Conservation (phyloP, 2,329 filamentous ascomycete species). For the Penicillium sp. region DNA sequence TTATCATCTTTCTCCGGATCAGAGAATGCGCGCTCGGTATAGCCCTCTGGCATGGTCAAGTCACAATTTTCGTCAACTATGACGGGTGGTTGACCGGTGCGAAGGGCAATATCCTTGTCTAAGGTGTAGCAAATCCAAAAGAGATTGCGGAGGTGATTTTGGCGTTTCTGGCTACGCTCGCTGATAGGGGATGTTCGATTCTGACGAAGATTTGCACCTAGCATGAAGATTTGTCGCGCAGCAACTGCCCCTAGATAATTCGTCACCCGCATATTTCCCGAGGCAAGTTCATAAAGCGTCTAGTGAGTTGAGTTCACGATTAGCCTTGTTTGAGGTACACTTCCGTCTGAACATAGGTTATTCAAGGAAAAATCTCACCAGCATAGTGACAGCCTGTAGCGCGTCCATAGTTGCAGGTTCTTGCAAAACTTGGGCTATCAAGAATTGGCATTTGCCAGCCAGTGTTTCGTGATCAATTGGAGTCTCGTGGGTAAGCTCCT, state of each 20-base stretch:
- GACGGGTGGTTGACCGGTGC: conserved; percentile 59
- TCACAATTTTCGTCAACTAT: conserved; percentile 61
- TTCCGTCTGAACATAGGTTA: neutral
- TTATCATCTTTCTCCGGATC: conserved; percentile 32
- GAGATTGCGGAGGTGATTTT: conserved; percentile 46
- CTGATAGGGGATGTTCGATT: conserved; percentile 21
- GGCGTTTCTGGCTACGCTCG: conserved; percentile 27
- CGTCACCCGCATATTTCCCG: conserved; percentile 56
- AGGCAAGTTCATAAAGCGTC: conserved; percentile 53
- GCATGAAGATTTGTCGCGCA: conserved; percentile 56
- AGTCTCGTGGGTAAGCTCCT: conserved; percentile 4
- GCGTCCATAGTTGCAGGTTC: conserved; percentile 51
- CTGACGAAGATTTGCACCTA: conserved; percentile 53
- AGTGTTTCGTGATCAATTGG: conserved; percentile 51
- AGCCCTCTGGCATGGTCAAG: conserved; percentile 55
- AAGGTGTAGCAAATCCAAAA: conserved; percentile 64
- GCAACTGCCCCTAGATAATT: conserved; percentile 54
- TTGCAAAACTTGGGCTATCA: conserved; percentile 53
- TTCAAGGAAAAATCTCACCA: conserved; percentile 48
- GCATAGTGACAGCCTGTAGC: conserved; percentile 55
- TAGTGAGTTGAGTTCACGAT: conserved; percentile 23
- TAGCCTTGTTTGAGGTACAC: conserved; percentile 2
- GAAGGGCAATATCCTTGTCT: conserved; percentile 63
- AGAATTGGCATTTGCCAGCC: conserved; percentile 49
- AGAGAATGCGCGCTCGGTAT: conserved; percentile 41